Base-by-base conservation (phyloP, 495 filamentous ascomycete genomes). In the Rusavskia elegans region DNA sequence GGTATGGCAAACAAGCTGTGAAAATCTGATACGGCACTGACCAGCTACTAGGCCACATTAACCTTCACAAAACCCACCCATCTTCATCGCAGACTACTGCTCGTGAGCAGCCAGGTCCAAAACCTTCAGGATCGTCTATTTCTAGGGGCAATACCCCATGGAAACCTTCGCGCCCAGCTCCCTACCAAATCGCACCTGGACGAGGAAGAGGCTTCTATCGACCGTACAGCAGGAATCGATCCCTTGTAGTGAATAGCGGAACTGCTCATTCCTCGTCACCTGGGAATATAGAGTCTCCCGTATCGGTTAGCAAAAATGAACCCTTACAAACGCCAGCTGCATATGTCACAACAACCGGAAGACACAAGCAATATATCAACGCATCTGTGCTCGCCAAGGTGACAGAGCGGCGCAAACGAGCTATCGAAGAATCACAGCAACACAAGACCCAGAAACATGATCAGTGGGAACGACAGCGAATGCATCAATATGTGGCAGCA, bases 351-450 rank as follows among this genome's bases (percentile, higher is more conserved):
- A 90, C 84, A 62, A 80, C 71, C 50, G 88, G 89, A 57, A 83
- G 87, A 49, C 87, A 93, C 57, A 77, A 89, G 66, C 89, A 95
- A 64, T 66, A 95, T 45, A 95, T 96, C 67, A 95, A 94, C 61
- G 74, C 81, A 17, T 75, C 80, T 2, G 75, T 94, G 14, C 94
- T 85, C 66, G 82, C 93, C 58, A 82, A 85, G 64, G 79, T 85
- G 51, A 71, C 74, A 1, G 78, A 81, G 56, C 74, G 77, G n/a
- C 74, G 86, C 36, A 71, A 79, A 1, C 81, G 79, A 59, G 87
- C 85, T 10, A 82, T 92, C 46, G 82, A 87, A 55, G 76, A 84
- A 57, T 84, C 82, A 2, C 70, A 77, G 20, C 75, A 76, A 56
- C 71, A 78, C 42, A 84, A 80, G 57, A 69, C 76, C 36, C 63